phyloP scores from a whole-genome alignment of 108 stramenopile species.

The Skeletonema grethae region DNA sequence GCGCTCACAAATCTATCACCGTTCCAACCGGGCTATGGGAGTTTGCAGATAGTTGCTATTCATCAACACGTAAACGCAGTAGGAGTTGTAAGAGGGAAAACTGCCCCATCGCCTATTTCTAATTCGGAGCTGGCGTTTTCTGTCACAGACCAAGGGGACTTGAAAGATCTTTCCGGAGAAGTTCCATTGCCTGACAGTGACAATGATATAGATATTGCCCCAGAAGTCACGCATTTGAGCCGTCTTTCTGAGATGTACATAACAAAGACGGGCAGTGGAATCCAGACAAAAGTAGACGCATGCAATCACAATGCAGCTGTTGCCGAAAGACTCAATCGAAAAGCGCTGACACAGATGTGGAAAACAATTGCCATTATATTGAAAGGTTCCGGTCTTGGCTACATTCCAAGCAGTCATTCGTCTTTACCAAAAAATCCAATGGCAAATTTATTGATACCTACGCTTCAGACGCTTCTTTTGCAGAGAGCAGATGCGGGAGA shows the following conservation, averaged over 20 bases:
- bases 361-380: slow-evolving; percentile 60
- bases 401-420: slow-evolving; percentile 26
- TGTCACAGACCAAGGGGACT: slow-evolving; percentile 72
- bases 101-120: slow-evolving; percentile 1
- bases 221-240: slow-evolving; percentile 79
- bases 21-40: slow-evolving; percentile 79
- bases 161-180: slow-evolving; percentile 50
- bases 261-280: slow-evolving; percentile 51
- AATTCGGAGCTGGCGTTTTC: slow-evolving; percentile 54
- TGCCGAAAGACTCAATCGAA: slow-evolving; percentile 59
- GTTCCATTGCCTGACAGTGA: slow-evolving; percentile 12
- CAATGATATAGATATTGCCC: slow-evolving; percentile 59
- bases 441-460: slow-evolving; percentile 67
- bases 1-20: slow-evolving; percentile 86
- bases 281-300: slow-evolving; percentile 58
- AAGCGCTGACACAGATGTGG: slow-evolving; percentile 79
- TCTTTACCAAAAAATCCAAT: slow-evolving; percentile 50
- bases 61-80: slow-evolving; percentile 70
- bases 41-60: slow-evolving; percentile 74
- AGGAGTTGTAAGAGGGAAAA: slow-evolving; percentile 42
- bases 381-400: slow-evolving; percentile 59
- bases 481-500: slow-evolving; percentile 86
- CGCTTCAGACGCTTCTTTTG: slow-evolving; percentile 59
- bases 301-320: slow-evolving; percentile 75
- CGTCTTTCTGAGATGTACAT: slow-evolving; percentile 78